These are phyloP conservation scores for Hyparrhenia diplandra DNA, from an alignment of 176 grass and related monocot species.

Conservation along the genomic window DNA sequence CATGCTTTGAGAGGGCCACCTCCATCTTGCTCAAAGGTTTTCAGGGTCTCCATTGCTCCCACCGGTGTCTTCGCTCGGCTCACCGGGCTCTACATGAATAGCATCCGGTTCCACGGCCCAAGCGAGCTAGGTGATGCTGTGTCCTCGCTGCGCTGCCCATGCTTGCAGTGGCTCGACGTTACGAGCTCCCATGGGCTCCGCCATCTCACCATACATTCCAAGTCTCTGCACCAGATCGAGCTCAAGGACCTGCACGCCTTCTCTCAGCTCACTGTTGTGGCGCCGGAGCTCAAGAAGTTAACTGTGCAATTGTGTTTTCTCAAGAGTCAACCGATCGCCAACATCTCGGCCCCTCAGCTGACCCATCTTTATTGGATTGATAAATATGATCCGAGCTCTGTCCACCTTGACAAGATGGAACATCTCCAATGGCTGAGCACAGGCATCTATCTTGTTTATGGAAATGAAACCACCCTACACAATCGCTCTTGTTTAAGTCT, in stretches of 20 bases:
- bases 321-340: not conserved
- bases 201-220: not conserved
- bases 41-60: not conserved
- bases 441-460: not conserved
- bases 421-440: not conserved
- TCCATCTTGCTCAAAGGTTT: not conserved
- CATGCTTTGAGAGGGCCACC: slow-evolving; percentile 3
- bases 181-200: not conserved
- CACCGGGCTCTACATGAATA: not conserved
- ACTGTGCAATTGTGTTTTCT: not conserved
- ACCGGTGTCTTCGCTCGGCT: slow-evolving; percentile 9
- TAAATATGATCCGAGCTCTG: not conserved
- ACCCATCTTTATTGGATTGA: not conserved
- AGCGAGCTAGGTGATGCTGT: slow-evolving; percentile 10
- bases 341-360: slow-evolving; percentile 21
- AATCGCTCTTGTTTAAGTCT: not conserved
- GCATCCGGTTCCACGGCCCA: not conserved
- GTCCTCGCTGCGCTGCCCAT: not conserved
- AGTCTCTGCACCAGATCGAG: not conserved
- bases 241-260: not conserved
- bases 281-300: not conserved
- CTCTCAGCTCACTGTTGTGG: slow-evolving; percentile 2
- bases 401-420: not conserved
- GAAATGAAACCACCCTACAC: not conserved
- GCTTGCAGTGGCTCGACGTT: not conserved